Conservation (phyloP, 768 basidiomycete genomes). For the Clitopilus hobsonii region DNA sequence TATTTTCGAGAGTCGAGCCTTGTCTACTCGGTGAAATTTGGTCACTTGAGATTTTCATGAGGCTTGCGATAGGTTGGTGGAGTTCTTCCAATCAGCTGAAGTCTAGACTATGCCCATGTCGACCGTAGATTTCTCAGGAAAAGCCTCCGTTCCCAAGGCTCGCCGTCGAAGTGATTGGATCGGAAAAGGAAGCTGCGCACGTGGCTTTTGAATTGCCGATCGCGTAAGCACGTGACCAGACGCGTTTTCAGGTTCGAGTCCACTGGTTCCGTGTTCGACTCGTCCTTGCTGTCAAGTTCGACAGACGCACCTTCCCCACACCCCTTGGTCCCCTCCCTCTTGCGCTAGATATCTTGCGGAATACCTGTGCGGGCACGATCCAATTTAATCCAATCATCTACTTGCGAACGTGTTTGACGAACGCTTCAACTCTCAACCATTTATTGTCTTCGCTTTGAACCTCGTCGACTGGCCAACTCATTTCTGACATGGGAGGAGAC, state of each 20-base stretch:
- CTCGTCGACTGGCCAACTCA: background rate
- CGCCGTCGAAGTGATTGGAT: background rate
- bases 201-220: background rate
- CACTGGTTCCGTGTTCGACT: background rate
- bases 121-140: no score
- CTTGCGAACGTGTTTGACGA: no score
- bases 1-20: background rate
- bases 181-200: background rate
- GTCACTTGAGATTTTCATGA: background rate
- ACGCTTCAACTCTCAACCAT: background rate
- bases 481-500: background rate
- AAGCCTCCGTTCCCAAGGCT: no score
- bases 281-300: background rate
- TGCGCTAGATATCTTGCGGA: background rate
- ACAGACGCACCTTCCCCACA: background rate
- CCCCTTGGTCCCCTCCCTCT: background rate
- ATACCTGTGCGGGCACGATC: background rate
- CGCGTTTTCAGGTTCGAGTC: conserved; percentile 1
- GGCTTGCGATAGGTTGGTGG: no score
- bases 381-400: background rate
- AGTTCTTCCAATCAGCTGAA: no score
- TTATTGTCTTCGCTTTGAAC: background rate
- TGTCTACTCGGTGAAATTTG: background rate
- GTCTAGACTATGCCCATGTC: no score
- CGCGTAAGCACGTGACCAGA: background rate